phyloP scores from a whole-genome alignment of 2,329 filamentous ascomycete species.

The Aspergillus sp. region DNA sequence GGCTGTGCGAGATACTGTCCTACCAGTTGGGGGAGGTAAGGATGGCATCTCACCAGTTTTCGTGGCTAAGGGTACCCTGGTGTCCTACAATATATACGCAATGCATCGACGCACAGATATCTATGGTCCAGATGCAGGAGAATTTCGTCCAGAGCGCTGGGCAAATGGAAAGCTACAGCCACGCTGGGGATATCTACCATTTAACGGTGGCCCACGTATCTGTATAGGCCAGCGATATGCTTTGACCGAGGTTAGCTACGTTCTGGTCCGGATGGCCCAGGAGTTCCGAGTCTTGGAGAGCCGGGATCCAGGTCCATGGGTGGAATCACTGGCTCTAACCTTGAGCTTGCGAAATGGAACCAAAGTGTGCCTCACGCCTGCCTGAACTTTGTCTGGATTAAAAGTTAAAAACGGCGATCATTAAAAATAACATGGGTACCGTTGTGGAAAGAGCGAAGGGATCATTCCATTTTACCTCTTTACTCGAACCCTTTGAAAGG shows the following conservation, averaged over 20 bases:
- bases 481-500: too few relatives aligned
- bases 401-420: too few relatives aligned
- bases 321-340: not conserved
- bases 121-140: constrained; percentile 47
- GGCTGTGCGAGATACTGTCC: constrained; percentile 37
- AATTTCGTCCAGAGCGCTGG: constrained; percentile 53
- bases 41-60: constrained; percentile 60
- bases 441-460: too few relatives aligned
- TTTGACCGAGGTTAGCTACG: constrained; percentile 37
- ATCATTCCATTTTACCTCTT: too few relatives aligned
- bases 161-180: constrained; percentile 22
- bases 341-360: not conserved
- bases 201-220: constrained; percentile 33
- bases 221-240: constrained; percentile 38
- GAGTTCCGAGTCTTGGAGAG: not conserved
- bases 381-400: not conserved
- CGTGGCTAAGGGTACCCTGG: constrained; percentile 62
- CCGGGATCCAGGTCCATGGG: not conserved
- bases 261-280: constrained; percentile 2
- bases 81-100: constrained; percentile 65
- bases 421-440: too few relatives aligned
- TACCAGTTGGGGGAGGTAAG: constrained; percentile 57
- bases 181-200: constrained; percentile 35
- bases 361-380: not conserved
- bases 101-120: constrained; percentile 68